Evolutionary conservation across 495 filamentous ascomycete species (phyloP).

Genomic region (Aspergillus saccharolyticus): DNA sequence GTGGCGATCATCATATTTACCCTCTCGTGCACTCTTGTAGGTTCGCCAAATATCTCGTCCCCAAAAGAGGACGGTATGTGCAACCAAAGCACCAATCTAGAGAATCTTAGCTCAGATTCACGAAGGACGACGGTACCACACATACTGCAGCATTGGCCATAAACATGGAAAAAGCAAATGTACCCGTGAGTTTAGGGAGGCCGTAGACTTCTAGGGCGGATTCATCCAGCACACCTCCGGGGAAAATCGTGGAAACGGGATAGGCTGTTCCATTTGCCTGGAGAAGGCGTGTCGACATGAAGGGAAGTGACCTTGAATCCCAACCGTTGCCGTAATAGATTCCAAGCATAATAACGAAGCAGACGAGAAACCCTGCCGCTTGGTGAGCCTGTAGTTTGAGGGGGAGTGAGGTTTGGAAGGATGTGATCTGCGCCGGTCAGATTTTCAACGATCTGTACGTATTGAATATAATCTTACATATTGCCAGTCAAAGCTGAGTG

Average conservation of each 20-base stretch:
- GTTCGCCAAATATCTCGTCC: conserved; percentile 29
- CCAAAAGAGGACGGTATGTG: conserved; percentile 34
- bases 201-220: conserved; percentile 29
- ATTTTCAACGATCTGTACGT: neutral
- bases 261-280: conserved; percentile 22
- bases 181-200: conserved; percentile 38
- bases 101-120: conserved; percentile 1
- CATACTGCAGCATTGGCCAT: conserved; percentile 32
- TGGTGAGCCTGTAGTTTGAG: conserved; percentile 34
- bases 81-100: conserved; percentile 32
- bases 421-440: conserved; percentile 27
- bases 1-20: conserved; percentile 39
- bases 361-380: conserved; percentile 41
- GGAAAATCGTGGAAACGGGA: conserved; percentile 29
- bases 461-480: conserved; percentile 34
- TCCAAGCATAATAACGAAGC: conserved; percentile 37
- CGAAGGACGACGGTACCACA: neutral
- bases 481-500: conserved; percentile 52
- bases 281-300: conserved; percentile 42
- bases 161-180: conserved; percentile 33
- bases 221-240: conserved; percentile 32
- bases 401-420: conserved; percentile 30
- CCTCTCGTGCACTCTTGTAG: conserved; percentile 24
- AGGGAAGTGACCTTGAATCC: conserved; percentile 44
- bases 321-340: conserved; percentile 49